These are phyloP conservation scores for Tetradesmus obliquus DNA, from an alignment of 139 green algal species.

Conservation along the genomic window DNA sequence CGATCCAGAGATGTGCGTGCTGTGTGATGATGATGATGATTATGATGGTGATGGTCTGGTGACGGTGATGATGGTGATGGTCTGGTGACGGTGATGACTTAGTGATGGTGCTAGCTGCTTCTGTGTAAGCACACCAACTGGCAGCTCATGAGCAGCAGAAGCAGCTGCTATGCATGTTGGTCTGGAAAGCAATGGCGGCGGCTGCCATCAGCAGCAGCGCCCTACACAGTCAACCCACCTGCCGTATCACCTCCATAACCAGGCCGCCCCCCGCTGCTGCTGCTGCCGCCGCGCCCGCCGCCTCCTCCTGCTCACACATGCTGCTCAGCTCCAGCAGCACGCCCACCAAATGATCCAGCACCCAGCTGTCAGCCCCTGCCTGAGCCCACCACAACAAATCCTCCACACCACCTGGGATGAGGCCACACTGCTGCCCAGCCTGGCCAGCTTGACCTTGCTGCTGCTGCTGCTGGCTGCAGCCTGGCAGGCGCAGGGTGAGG, in stretches of 20 bases:
- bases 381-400: constrained; percentile 43
- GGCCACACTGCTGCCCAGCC: neutral
- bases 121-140: too few species aligned
- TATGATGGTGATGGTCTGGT: too few species aligned
- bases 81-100: too few species aligned
- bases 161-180: too few species aligned
- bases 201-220: too few species aligned
- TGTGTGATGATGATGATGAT: too few species aligned
- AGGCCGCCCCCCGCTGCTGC: neutral
- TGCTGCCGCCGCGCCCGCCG: neutral
- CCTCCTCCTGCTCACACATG: constrained; percentile 20
- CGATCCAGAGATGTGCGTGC: too few species aligned
- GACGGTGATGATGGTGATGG: too few species aligned
- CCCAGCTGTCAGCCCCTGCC: neutral
- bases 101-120: too few species aligned
- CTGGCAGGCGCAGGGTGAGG: neutral
- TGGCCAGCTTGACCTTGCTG: neutral
- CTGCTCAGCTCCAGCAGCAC: constrained; percentile 36
- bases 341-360: constrained; percentile 33
- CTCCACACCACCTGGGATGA: constrained; percentile 13
- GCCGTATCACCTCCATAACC: constrained; percentile 15
- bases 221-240: neutral
- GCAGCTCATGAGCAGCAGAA: too few species aligned
- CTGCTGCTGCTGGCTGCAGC: neutral
- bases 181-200: too few species aligned